Base-by-base conservation (phyloP, 768 basidiomycete species). In the Hirschioporus abietinus region DNA sequence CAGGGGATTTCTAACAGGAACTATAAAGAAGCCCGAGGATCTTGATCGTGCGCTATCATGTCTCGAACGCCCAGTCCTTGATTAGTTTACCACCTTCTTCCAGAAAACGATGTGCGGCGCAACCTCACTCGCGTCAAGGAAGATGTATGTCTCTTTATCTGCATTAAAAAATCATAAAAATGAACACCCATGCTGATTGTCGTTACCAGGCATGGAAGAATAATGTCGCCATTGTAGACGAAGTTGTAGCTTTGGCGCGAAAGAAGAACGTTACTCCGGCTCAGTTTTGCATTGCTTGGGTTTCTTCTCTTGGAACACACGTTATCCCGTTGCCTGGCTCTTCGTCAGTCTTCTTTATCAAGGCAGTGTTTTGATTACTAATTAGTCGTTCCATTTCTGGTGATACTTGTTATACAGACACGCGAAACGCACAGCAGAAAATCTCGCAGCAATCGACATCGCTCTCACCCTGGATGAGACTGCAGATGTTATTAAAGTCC, bases 291-390 rank as follows among this genome's bases (percentile, higher is more conserved):
- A 74, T 81, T 35, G 79, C 79, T 0, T 82, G 83, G 83, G 81
- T 83, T 0, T 61, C 69, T 17, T 72, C 78, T 0, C 74, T 78
- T 6, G 79, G 82, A 3, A 24, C 71, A 0, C 78, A 82, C 69
- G 79, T 83, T 24, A 76, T 85, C 66, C 82, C 83, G 3, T 76
- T 85, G n/a, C 83, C 84, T 0, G 84, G 84, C 0, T 79, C 79
- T 20, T 79, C 78, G 42, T 52, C 4, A 15, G 42, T 52, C 42
- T 5, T 10, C 12, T 15, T 52, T 15, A 5, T 20, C 12, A 20
- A 52, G 20, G 12, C 20, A 1, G 20, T 52, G 42, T 1, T 52
- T 10, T 15, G 6, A 6, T 52, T 10, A 52, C 42, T 12, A 52
- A 52, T 52, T 52, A 1, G 2, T 52, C 12, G 12, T 15, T 52